These are phyloP conservation scores for Fraxinus baroniana DNA, from an alignment of 305 asterid species.

Conservation along the genomic window DNA sequence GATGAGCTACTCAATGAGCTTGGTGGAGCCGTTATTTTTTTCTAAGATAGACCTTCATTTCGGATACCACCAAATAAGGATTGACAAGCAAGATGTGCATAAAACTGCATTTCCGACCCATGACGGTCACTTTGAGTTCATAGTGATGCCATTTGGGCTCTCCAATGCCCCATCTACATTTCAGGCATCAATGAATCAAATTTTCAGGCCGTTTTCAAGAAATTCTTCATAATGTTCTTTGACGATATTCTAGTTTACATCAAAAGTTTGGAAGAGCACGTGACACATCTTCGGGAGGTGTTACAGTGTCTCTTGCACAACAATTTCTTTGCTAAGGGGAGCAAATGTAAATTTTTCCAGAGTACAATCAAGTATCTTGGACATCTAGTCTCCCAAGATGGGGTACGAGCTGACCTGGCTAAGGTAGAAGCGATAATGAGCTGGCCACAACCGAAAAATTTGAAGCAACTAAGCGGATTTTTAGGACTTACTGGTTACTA, in stretches of 20 bases:
- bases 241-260: too few species aligned
- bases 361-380: neutral
- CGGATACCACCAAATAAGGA: neutral
- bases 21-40: neutral
- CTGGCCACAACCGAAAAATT: neutral
- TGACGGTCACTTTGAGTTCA: too few species aligned
- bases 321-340: neutral
- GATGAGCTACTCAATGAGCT: neutral
- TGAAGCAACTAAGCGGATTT: too few species aligned
- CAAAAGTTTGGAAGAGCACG: too few species aligned
- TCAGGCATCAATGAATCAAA: neutral
- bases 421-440: neutral
- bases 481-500: too few species aligned
- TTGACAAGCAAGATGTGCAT: neutral
- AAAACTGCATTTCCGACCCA: too few species aligned
- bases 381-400: neutral
- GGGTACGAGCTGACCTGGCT: neutral
- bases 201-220: neutral
- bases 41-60: neutral
- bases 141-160: too few species aligned
- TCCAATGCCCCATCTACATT: neutral
- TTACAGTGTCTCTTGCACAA: neutral
- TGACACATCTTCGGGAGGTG: too few species aligned
- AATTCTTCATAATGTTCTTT: too few species aligned
- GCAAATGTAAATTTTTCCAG: neutral